Base-by-base conservation (phyloP, 2,329 filamentous ascomycete genomes). In the Colletotrichum brevisporum region DNA sequence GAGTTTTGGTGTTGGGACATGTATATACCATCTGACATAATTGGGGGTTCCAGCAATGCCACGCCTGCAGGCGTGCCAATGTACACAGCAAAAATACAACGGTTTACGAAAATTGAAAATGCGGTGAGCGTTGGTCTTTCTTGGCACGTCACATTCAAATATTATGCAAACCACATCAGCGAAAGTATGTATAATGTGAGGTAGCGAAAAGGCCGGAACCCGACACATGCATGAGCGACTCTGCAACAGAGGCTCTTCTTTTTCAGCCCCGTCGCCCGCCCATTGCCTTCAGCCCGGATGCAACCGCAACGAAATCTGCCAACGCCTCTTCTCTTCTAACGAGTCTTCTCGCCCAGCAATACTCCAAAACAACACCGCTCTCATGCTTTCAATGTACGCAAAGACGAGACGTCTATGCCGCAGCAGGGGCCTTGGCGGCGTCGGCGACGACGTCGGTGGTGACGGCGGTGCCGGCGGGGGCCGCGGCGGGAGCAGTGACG, bases 341-440 rank as follows among this genome's bases (percentile, higher is more conserved):
- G 64, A 69, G 61, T 71, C 39, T 47, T 59, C 47, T 50, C 24
- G 48, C 26, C 59, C 63, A 56, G 53, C 70, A 57, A 26, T 61
- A 69, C 68, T 67, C 31, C 16, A 54, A 66, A 68, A 65, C 18
- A 47, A 57, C 51, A 54, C 50, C 67, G 47, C 63, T 39, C 41
- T 39, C 24, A 12, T 9, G 16, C 39, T 41, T 54, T 18, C 36
- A 55, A 51, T 36, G 41, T 27, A 31, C 43, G 51, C 51, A 53
- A 56, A 56, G 31, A 31, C 41, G 21, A 27, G 50, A 21, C 53
- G 16, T 75, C 71, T 77, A 79, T 73, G 77, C 78, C 43, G 80
- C 75, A 69, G 78, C 76, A 27, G 76, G 72, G 39, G 77, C 80
- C 53, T 79, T 77, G 71, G 79, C 79, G 39, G 60, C 50, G 55